phyloP scores from a whole-genome alignment of 2,329 filamentous ascomycete genomes.

The Apiospora saccharicola region DNA sequence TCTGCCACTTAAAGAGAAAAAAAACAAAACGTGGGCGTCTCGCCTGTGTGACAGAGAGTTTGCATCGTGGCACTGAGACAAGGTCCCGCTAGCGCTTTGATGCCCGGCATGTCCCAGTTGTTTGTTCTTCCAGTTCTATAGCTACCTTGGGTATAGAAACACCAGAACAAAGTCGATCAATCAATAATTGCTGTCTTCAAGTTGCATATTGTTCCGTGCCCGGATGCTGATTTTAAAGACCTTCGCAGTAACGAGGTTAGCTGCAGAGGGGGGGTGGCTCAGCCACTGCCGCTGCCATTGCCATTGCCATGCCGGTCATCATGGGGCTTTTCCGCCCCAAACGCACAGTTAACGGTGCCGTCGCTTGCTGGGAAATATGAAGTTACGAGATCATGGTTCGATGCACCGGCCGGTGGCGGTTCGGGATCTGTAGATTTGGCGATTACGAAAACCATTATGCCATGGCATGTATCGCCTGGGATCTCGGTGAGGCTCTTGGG shows the following conservation, averaged over 20 bases:
- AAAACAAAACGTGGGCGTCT: conserved; percentile 21
- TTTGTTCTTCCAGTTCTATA: conserved; percentile 11
- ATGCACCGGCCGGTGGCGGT: background rate
- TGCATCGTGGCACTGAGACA: conserved; percentile 18
- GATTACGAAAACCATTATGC: background rate
- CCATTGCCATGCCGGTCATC: background rate
- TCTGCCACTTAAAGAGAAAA: background rate
- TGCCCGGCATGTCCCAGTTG: background rate
- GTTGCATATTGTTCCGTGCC: background rate
- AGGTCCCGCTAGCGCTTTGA: conserved; percentile 1
- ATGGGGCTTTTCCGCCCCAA: background rate
- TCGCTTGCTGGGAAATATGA: background rate
- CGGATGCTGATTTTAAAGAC: background rate
- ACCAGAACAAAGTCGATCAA: background rate
- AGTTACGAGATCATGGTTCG: background rate
- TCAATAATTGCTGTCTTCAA: conserved; percentile 9
- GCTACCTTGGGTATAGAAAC: conserved; percentile 3
- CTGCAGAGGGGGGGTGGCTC: background rate
- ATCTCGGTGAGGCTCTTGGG: conserved; percentile 1
- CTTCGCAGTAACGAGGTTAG: background rate
- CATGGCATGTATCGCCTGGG: conserved; percentile 4
- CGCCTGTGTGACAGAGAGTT: conserved; percentile 15
- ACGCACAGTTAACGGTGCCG: background rate
- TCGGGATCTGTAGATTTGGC: background rate
- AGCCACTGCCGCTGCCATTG: background rate